Evolutionary conservation across 2,329 filamentous ascomycete genomes (phyloP), one percentile per base, ranked within the genome.

Genomic region (Fusarium devonianum): DNA sequence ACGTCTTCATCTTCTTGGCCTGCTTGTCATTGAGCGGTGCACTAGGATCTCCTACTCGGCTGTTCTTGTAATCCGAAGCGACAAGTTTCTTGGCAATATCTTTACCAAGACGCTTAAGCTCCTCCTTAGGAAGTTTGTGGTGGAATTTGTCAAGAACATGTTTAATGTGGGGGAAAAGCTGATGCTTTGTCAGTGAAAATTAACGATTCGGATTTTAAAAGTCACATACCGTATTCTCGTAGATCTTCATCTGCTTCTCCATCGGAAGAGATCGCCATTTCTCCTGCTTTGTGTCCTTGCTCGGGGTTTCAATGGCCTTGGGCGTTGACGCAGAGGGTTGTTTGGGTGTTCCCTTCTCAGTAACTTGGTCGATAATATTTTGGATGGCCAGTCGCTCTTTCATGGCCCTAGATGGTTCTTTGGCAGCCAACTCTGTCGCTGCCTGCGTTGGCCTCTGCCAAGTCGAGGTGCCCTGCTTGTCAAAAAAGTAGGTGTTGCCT

Each of bases 191-290:
- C 48, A 66, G 64, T 3, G 21, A n/a, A 9, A 9, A 9, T 9
- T 14, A 8, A 14, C 13, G 7, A 17, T 9, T 22, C 8, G 11
- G 4, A n/a, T 14, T 16, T 17, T 6, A 9, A 21, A 26, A 17
- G 4, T 1, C 16, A 77, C 89, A 71, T 79, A 95, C 91, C 40
- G 92, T 96, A 67, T 92, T 92, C 71, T 97, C 92, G 65, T 97
- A 97, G 3, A 96, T 80, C 75, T 91, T 96, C 83, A 92, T 95
- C 73, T 94, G 90, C 73, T 97, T 97, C 59, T 97, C 92, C 60
- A 85, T 70, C 2, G 87, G 78, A 22, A 87, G 70, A 50, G 79
- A 81, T 45, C 84, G 81, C 89, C 89, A 92, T 68, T 87, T 89
- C 36, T 90, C 87, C 63, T 80, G 79, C 62, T 83, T 86, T 5